These are phyloP conservation scores for Globisporangium alternatum DNA, from an alignment of 352 stramenopile genomes.

Conservation along the genomic window DNA sequence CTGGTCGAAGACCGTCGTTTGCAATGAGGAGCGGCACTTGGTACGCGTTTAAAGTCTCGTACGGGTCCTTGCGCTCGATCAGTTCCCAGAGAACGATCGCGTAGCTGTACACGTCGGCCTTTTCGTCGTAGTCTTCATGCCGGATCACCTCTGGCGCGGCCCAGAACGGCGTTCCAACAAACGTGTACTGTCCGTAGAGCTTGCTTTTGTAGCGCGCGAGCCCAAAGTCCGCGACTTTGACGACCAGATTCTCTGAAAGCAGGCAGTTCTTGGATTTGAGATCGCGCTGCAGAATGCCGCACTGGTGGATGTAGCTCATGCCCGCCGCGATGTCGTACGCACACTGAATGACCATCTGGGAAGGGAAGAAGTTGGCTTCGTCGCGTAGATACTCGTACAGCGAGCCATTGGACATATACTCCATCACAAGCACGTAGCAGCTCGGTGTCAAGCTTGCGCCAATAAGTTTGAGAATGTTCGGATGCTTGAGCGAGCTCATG, in stretches of 20 bases:
- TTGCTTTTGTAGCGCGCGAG: slow-evolving; percentile 54
- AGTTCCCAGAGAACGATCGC: slow-evolving; percentile 75
- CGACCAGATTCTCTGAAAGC: slow-evolving; percentile 69
- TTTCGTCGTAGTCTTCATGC: slow-evolving; percentile 72
- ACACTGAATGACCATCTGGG: slow-evolving; percentile 53
- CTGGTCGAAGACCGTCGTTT: slow-evolving; percentile 62
- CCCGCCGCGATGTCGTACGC: slow-evolving; percentile 63
- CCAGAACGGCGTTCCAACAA: slow-evolving; percentile 79
- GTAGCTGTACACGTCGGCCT: slow-evolving; percentile 79
- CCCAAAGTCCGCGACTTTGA: slow-evolving; percentile 78
- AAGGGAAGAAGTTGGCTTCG: slow-evolving; percentile 67
- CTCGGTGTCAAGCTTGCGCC: slow-evolving; percentile 69
- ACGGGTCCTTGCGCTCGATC: slow-evolving; percentile 68
- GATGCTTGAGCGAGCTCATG: slow-evolving; percentile 65
- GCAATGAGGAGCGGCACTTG: slow-evolving; percentile 70
- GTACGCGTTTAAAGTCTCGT: slow-evolving; percentile 71
- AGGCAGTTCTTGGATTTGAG: slow-evolving; percentile 82
- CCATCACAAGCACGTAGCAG: slow-evolving; percentile 84
- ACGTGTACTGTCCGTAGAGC: slow-evolving; percentile 54
- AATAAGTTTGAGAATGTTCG: slow-evolving; percentile 76
- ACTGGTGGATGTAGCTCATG: slow-evolving; percentile 62
- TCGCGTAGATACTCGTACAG: slow-evolving; percentile 80
- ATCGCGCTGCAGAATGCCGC: slow-evolving; percentile 62
- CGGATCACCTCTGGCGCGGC: slow-evolving; percentile 74
- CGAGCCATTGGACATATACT: slow-evolving; percentile 85